Evolutionary conservation across 768 basidiomycete genomes (phyloP), one percentile per base, ranked within the genome.

Genomic region (Russula ochroleuca): DNA sequence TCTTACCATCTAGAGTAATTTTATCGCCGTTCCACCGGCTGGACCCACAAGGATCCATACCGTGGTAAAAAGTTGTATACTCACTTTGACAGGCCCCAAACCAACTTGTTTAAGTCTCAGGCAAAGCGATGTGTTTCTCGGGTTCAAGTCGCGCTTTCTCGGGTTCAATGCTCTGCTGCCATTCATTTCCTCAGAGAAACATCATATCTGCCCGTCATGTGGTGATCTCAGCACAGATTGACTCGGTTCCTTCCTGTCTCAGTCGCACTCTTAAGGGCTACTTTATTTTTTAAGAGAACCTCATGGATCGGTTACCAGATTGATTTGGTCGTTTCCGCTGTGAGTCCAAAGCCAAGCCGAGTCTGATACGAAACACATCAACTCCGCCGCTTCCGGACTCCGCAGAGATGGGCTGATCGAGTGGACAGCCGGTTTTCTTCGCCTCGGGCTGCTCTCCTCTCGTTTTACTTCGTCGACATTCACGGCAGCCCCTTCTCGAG

Each of bases 1-100:
- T 6, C 19, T 19, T 40, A 1, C 62, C 43, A 40, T 63, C 9
- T 63, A 33, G 2, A 35, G 62, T 1, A 63, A n/a, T 2, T n/a
- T 8, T 10, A 3, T 17, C 25, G 25, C 50, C 50, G 60, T 15
- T 14, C 3, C 1, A 14, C 17, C 23, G 21, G 13, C 31, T 17
- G 73, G 73, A 74, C 72, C 72, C 69, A 74, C 70, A 70, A 8
- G 70, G 71, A 72, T 70, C 71, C 70, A 74, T 71, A 66, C 23
- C 48, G 48, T 49, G 25, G 25, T 25, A 49, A 28, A n/a, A 28
- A 49, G 48, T 4, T 59, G 37, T 3, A 40, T 19, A 35, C 47
- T 58, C 57, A 38, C 33, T 37, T 14, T 17, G 23, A 15, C 25
- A 25, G 48, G 25, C 48, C 13, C 14, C 40, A 41, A 15, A 17